Evolutionary conservation across 108 stramenopile species (phyloP).

Genomic region (Conticribra weissflogii): DNA sequence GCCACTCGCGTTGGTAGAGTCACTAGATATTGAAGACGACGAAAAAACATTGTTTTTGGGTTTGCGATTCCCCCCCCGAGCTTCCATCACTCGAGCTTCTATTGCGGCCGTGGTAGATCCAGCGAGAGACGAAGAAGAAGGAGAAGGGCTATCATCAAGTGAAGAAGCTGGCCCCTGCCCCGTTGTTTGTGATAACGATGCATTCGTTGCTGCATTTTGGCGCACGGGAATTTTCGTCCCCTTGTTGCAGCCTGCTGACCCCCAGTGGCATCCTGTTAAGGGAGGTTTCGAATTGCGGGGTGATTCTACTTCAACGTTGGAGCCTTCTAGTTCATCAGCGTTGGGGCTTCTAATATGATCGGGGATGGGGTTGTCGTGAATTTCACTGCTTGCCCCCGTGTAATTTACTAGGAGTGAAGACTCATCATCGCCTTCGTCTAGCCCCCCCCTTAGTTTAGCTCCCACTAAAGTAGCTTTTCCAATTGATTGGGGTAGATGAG

Average conservation of each 20-base stretch:
- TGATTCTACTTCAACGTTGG: constrained; percentile 1
- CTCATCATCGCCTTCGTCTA: neutral
- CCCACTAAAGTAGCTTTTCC: constrained; percentile 25
- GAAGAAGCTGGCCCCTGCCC: neutral
- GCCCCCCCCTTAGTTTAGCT: constrained; percentile 10
- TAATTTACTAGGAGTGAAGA: too few species aligned
- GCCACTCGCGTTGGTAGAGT: neutral
- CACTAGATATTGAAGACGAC: neutral
- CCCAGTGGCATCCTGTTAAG: constrained; percentile 39
- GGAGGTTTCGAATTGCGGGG: constrained; percentile 17
- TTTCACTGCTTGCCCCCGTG: neutral
- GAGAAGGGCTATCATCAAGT: constrained; percentile 4
- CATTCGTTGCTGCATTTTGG: constrained; percentile 4
- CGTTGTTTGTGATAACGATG: constrained; percentile 22
- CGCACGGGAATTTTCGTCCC: constrained; percentile 14
- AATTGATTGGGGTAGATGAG: too few species aligned
- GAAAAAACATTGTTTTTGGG: neutral
- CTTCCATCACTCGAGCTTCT: constrained; percentile 31
- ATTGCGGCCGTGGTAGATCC: constrained; percentile 35
- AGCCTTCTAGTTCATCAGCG: too few species aligned
- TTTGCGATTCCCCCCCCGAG: constrained; percentile 7
- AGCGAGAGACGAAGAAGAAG: constrained; percentile 28
- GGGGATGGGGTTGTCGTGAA: neutral
- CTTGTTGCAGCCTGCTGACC: constrained; percentile 34
- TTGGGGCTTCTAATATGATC: too few species aligned